A percentile compares a stretch with the other conserved stretches of the same genome.
phyloP scores from a whole-genome alignment of 129 eudicot species.

The Chrysanthemum makinoi region DNA sequence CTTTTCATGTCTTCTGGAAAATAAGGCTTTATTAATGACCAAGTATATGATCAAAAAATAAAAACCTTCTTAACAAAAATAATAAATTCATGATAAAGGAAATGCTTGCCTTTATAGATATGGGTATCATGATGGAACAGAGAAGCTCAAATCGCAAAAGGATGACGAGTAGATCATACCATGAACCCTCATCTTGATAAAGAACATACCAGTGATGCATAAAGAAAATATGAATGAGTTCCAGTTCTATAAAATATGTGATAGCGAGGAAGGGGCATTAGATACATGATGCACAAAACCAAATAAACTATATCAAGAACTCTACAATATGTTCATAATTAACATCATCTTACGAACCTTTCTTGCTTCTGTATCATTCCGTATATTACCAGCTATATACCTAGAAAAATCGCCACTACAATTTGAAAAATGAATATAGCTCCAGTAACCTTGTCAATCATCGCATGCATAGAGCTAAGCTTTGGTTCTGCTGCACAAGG shows the following conservation, averaged over 20 bases:
- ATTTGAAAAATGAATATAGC: constrained; percentile 96
- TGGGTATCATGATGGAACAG: neutral
- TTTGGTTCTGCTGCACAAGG: constrained; percentile 82
- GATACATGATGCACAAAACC: constrained; percentile 3
- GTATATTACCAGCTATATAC: constrained; percentile 85
- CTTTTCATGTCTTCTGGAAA: no score
- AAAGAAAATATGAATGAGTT: constrained; percentile 27
- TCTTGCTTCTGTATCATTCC: constrained; percentile 96
- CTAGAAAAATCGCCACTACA: constrained; percentile 86
- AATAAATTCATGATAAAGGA: no score
- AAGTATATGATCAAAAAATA: no score
- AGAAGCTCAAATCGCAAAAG: constrained; percentile 96
- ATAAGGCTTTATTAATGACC: no score
- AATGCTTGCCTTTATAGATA: no score
- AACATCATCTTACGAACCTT: constrained; percentile 51
- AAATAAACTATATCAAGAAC: neutral
- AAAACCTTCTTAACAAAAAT: no score
- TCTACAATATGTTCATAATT: neutral
- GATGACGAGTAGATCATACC: constrained; percentile 89
- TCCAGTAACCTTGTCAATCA: constrained; percentile 98
- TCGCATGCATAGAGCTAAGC: constrained; percentile 97
- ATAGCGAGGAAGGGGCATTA: constrained; percentile 7
- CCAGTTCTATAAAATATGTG: constrained; percentile 10
- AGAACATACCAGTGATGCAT: constrained; percentile 96
- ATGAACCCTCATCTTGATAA: constrained; percentile 85